Evolutionary conservation across 2,329 filamentous ascomycete genomes (phyloP).

Genomic region (Aspergillus sergii): DNA sequence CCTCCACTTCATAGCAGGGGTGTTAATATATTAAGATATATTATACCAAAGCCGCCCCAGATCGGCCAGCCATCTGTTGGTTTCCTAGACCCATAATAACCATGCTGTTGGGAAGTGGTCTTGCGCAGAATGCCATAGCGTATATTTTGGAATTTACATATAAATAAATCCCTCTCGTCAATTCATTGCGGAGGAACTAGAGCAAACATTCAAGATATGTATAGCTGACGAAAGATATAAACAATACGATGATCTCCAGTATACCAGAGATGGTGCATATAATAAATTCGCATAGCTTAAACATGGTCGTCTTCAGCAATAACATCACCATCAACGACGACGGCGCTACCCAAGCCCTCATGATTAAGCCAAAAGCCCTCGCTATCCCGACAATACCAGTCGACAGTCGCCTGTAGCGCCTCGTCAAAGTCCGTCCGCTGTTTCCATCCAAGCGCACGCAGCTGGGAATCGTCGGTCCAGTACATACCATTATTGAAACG

Average conservation of each 20-base stretch:
- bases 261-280: not conserved
- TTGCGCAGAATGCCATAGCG: not conserved
- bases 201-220: no score
- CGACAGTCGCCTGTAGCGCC: conserved; percentile 65
- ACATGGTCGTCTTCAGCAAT: no score
- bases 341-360: not conserved
- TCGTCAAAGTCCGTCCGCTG: conserved; percentile 67
- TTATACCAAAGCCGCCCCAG: not conserved
- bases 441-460: conserved; percentile 68
- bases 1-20: not conserved
- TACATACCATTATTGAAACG: conserved; percentile 78
- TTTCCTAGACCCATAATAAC: not conserved
- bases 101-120: not conserved
- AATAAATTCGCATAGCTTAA: not conserved
- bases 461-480: conserved; percentile 70
- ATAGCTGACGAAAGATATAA: no score
- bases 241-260: no score
- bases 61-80: not conserved
- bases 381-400: conserved; percentile 61
- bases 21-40: not conserved
- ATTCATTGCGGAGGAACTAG: not conserved
- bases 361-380: not conserved
- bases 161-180: not conserved
- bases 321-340: not conserved
- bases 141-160: not conserved